Conservation (phyloP, 805 yeast species). For the Hanseniaspora osmophila region DNA sequence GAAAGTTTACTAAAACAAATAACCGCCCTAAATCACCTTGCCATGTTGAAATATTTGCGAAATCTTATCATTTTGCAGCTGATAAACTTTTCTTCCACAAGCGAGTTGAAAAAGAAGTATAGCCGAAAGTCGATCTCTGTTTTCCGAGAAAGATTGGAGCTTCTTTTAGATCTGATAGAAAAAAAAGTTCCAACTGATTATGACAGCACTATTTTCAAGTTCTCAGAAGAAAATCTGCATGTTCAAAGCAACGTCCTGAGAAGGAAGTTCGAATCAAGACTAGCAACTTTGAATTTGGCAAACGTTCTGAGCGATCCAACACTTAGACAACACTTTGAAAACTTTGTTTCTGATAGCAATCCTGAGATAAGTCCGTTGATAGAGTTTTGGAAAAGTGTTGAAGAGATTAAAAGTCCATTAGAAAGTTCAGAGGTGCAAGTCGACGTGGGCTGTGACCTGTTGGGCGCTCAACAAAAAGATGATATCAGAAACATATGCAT, state of each 20-base stretch:
- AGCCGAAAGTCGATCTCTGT: slow-evolving; percentile 4
- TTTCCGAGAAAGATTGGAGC: slow-evolving; percentile 10
- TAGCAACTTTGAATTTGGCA: slow-evolving; percentile 10
- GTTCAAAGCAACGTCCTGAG: slow-evolving; percentile 3
- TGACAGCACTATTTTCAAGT: neutral
- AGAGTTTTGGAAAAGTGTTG: slow-evolving; percentile 55
- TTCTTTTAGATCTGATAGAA: slow-evolving; percentile 16
- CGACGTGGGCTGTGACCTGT: slow-evolving; percentile 15
- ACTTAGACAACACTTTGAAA: slow-evolving; percentile 10
- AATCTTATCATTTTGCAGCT: slow-evolving; percentile 2
- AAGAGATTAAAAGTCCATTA: slow-evolving; percentile 57
- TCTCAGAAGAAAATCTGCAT: neutral
- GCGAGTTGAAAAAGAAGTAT: neutral
- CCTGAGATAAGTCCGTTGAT: slow-evolving; percentile 22
- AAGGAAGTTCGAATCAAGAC: slow-evolving; percentile 9
- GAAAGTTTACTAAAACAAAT: slow-evolving; percentile 16
- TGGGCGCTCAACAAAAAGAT: slow-evolving; percentile 11
- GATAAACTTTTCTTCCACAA: neutral
- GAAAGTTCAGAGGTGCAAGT: slow-evolving; percentile 26
- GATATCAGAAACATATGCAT: slow-evolving; percentile 16
- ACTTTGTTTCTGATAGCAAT: slow-evolving; percentile 7
- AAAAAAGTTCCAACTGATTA: slow-evolving; percentile 8
- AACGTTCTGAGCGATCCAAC: slow-evolving; percentile 10
- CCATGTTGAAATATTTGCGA: slow-evolving; percentile 10
- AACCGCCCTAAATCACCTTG: slow-evolving; percentile 9